These are phyloP conservation scores for Quercus bicolor DNA, from an alignment of 306 rosid genomes.

Conservation along the genomic window DNA sequence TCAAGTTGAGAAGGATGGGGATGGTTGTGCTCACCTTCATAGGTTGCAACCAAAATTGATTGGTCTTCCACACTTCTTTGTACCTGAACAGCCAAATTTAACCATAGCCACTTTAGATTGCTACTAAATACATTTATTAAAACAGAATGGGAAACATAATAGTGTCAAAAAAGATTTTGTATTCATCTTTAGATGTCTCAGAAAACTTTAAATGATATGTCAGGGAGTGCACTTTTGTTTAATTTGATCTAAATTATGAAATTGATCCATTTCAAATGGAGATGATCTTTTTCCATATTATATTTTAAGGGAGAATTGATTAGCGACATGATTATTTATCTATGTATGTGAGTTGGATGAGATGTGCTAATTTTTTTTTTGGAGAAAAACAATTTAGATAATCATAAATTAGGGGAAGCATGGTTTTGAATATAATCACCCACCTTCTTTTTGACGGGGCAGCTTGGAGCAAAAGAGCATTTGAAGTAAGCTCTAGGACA, in stretches of 20 bases:
- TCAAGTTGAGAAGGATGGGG: constrained; percentile 56
- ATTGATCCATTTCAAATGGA: not conserved
- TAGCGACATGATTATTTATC: not conserved
- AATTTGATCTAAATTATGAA: not conserved
- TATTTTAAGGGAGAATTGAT: not conserved
- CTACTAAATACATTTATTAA: not conserved
- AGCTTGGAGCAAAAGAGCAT: constrained; percentile 95
- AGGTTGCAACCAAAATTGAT: constrained; percentile 79
- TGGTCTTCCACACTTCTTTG: constrained; percentile 98
- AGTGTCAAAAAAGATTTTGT: not conserved
- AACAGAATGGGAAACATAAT: not conserved
- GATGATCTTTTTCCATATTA: no score
- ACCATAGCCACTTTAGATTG: constrained; percentile 9
- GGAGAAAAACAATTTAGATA: no score
- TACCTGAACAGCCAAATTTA: constrained; percentile 52
- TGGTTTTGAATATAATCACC: not conserved
- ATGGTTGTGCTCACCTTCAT: constrained; percentile 98
- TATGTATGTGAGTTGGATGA: no score
- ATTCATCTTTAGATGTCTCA: not conserved
- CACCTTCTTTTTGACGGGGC: constrained; percentile 99
- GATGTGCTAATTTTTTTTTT: no score
- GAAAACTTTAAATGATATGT: no score
- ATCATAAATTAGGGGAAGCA: no score
- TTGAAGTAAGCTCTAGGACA: constrained; percentile 98
- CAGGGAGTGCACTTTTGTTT: no score